Conservation (phyloP, 495 filamentous ascomycete genomes). For the Cercophora samala region DNA sequence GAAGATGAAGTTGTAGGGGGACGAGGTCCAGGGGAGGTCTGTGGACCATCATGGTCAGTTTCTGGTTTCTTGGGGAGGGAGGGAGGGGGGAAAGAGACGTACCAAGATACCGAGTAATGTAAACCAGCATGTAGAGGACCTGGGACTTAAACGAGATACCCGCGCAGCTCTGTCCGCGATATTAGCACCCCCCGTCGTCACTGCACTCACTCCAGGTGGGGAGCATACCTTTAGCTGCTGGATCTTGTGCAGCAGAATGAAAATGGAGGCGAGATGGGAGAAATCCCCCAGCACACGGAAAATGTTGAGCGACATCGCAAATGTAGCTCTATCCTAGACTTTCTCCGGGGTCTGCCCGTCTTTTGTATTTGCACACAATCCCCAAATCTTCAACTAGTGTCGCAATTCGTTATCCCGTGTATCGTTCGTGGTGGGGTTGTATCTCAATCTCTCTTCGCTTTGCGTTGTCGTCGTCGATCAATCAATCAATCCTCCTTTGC, state of each 20-base stretch:
- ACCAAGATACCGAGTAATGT: conserved; percentile 89
- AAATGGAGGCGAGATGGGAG: conserved; percentile 89
- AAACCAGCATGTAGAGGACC: conserved; percentile 87
- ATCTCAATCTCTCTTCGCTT: background rate
- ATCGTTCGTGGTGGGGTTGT: background rate
- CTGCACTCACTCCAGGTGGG: background rate
- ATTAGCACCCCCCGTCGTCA: conserved; percentile 19
- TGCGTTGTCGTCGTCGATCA: background rate
- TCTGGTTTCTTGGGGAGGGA: background rate
- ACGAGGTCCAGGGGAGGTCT: conserved; percentile 88
- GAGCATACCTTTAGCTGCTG: conserved; percentile 72
- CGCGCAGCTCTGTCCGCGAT: conserved; percentile 71
- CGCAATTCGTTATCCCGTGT: too few species aligned
- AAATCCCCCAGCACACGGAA: conserved; percentile 87
- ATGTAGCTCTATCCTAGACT: conserved; percentile 8
- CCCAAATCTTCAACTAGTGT: background rate
- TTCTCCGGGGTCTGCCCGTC: background rate
- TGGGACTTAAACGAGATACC: conserved; percentile 99
- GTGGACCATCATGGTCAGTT: too few species aligned
- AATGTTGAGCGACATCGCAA: conserved; percentile 67
- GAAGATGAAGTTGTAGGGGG: conserved; percentile 86
- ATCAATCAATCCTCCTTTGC: background rate
- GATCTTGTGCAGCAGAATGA: conserved; percentile 96
- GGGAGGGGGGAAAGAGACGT: conserved; percentile 19
- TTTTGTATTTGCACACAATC: background rate